Conservation (phyloP, 1,139 yeast genomes). For the Suhomyces chickasaworum region DNA sequence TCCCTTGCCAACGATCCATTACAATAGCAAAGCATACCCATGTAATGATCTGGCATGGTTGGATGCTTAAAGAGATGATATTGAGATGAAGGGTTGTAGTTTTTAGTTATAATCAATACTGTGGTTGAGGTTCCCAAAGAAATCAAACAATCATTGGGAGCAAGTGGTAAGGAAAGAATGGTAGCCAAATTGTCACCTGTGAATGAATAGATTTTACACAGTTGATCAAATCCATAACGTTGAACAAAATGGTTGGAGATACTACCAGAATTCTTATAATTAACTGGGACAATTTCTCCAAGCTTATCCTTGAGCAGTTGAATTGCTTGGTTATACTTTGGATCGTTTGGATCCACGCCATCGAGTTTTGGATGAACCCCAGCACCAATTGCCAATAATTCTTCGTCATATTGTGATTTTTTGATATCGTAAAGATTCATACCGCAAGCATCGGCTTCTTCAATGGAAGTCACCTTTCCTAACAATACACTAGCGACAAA, state of each 20-base stretch:
- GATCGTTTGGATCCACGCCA: constrained; percentile 25
- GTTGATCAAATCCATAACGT: constrained; percentile 60
- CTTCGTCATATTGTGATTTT: constrained; percentile 53
- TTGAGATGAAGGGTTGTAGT: constrained; percentile 75
- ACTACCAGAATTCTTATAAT: constrained; percentile 40
- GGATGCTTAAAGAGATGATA: constrained; percentile 90
- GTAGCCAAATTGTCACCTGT: constrained; percentile 95
- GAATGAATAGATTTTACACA: constrained; percentile 64
- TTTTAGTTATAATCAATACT: constrained; percentile 75
- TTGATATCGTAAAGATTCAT: constrained; percentile 80
- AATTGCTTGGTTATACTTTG: constrained; percentile 32
- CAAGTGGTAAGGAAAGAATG: constrained; percentile 76
- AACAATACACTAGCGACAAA: constrained; percentile 72
- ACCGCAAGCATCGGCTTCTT: constrained; percentile 89
- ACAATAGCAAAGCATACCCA: constrained; percentile 96
- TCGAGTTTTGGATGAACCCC: constrained; percentile 46
- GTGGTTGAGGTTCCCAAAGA: constrained; percentile 93
- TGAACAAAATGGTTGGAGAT: constrained; percentile 61
- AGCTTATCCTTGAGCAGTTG: constrained; percentile 47
- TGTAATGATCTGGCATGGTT: constrained; percentile 69
- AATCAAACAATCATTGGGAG: constrained; percentile 73
- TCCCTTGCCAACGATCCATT: constrained; percentile 91
- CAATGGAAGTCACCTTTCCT: constrained; percentile 66
- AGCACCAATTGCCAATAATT: constrained; percentile 54
- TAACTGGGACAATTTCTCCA: constrained; percentile 54